Percentiles rank a stretch among this genome's conserved stretches.
These are phyloP conservation scores for Filobasidium uniguttulatum DNA, from an alignment of 1,284 basidiomycete species.

Conservation along the genomic window DNA sequence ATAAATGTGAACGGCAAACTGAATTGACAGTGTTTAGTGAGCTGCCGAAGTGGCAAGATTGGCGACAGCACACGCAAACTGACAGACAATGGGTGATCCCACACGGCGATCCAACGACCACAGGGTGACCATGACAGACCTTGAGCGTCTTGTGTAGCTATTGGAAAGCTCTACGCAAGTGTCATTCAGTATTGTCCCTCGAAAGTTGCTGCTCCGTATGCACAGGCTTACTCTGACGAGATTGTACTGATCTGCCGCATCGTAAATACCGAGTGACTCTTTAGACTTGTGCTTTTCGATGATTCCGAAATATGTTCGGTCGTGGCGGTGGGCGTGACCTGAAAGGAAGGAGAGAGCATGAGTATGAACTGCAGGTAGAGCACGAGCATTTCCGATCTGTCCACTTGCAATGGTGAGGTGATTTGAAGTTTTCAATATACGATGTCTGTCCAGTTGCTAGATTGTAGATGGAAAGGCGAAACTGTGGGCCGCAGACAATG, in stretches of 20 bases:
- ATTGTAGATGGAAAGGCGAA: slow-evolving; percentile 68
- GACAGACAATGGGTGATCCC: slow-evolving; percentile 69
- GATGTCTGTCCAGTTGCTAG: slow-evolving; percentile 52
- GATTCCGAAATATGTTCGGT: slow-evolving; percentile 63
- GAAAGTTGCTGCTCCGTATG: background rate
- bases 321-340: slow-evolving; percentile 63
- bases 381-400: background rate
- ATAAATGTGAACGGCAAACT: slow-evolving; percentile 70
- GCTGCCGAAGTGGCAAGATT: background rate
- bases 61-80: slow-evolving; percentile 17
- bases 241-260: slow-evolving; percentile 52
- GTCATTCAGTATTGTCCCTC: background rate
- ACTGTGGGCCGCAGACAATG: slow-evolving; percentile 37
- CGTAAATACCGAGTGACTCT: slow-evolving; percentile 70
- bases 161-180: slow-evolving; percentile 53
- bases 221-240: slow-evolving; percentile 51
- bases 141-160: slow-evolving; percentile 59
- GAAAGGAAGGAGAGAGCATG: background rate
- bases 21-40: background rate
- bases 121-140: slow-evolving; percentile 68
- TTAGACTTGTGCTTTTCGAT: slow-evolving; percentile 74
- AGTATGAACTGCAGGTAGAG: background rate
- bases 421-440: slow-evolving; percentile 46
- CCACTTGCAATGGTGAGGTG: background rate
- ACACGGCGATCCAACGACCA: slow-evolving; percentile 63